Conservation (phyloP, 2,329 filamentous ascomycete genomes). For the Sarocladiaceae sp. region DNA sequence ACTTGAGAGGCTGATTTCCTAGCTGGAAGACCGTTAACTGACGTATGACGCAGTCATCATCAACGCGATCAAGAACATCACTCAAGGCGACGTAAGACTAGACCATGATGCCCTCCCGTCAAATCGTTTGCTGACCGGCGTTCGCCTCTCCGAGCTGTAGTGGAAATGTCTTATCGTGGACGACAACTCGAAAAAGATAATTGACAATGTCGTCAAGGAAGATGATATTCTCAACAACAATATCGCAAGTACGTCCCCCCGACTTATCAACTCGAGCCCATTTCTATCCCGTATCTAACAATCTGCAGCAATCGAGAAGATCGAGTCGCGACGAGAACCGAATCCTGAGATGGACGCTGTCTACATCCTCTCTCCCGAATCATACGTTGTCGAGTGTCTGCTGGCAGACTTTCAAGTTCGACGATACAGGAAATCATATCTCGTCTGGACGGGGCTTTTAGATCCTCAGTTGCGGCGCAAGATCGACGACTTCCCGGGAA, state of each 20-base stretch:
- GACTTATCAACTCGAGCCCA: slow-evolving; percentile 6
- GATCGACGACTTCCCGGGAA: slow-evolving; percentile 64
- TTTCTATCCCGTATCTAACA: slow-evolving; percentile 14
- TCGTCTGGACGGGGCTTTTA: slow-evolving; percentile 80
- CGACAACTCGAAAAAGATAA: slow-evolving; percentile 71
- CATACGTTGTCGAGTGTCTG: slow-evolving; percentile 88
- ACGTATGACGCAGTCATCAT: slow-evolving; percentile 26
- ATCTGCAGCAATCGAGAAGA: slow-evolving; percentile 77
- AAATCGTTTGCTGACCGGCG: background rate
- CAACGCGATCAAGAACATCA: slow-evolving; percentile 63
- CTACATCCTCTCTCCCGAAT: slow-evolving; percentile 79
- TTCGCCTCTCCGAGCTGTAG: slow-evolving; percentile 35
- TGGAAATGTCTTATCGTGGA: slow-evolving; percentile 97
- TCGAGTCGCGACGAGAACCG: slow-evolving; percentile 75
- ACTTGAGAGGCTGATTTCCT: background rate
- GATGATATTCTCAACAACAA: slow-evolving; percentile 97
- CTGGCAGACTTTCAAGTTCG: slow-evolving; percentile 84
- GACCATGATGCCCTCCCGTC: background rate
- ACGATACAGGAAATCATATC: slow-evolving; percentile 70
- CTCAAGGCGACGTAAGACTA: slow-evolving; percentile 66
- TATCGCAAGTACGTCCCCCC: slow-evolving; percentile 68
- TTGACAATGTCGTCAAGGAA: slow-evolving; percentile 87
- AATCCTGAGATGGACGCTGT: slow-evolving; percentile 92
- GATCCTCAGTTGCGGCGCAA: slow-evolving; percentile 64
- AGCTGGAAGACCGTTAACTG: slow-evolving; percentile 10